A percentile compares a stretch with the other conserved stretches of the same genome.
phyloP scores from a whole-genome alignment of 2,329 filamentous ascomycete species.

The Colletotrichum musae region DNA sequence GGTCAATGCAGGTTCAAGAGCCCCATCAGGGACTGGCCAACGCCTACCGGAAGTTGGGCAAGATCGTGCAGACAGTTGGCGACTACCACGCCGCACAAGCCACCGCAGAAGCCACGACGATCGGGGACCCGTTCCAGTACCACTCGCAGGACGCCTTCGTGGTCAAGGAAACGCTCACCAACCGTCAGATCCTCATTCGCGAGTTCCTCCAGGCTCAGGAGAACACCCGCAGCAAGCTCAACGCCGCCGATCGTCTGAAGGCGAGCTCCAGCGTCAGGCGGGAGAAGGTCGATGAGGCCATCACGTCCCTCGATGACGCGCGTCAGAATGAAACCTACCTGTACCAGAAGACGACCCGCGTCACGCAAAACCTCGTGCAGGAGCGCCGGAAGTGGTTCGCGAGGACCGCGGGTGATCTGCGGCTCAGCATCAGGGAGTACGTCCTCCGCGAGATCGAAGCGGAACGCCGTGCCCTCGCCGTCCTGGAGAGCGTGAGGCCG shows the following conservation, averaged over 20 bases:
- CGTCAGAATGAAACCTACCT: slow-evolving; percentile 85
- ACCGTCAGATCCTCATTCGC: slow-evolving; percentile 94
- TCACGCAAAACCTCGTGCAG: slow-evolving; percentile 88
- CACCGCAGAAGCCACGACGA: slow-evolving; percentile 93
- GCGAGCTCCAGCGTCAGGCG: slow-evolving; percentile 87
- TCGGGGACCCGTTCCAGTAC: slow-evolving; percentile 94
- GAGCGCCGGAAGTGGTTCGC: slow-evolving; percentile 94
- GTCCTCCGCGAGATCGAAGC: slow-evolving; percentile 96
- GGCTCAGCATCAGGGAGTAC: slow-evolving; percentile 89
- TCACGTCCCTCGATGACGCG: slow-evolving; percentile 89
- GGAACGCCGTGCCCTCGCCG: slow-evolving; percentile 90
- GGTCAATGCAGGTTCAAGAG: slow-evolving; percentile 89
- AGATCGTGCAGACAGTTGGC: slow-evolving; percentile 91
- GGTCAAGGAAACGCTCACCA: slow-evolving; percentile 97
- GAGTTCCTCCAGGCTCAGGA: slow-evolving; percentile 95
- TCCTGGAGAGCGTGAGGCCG: slow-evolving; percentile 92
- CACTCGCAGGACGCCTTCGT: slow-evolving; percentile 97
- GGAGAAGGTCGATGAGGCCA: slow-evolving; percentile 99
- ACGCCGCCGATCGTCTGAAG: slow-evolving; percentile 90
- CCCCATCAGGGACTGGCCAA: slow-evolving; percentile 88
- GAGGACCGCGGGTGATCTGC: slow-evolving; percentile 86
- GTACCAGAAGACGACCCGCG: slow-evolving; percentile 86
- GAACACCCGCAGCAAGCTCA: slow-evolving; percentile 83
- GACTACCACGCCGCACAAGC: slow-evolving; percentile 97
- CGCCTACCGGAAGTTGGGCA: slow-evolving; percentile 95